Conservation (phyloP, 331 rosid species). For the Spiraea crenata region DNA sequence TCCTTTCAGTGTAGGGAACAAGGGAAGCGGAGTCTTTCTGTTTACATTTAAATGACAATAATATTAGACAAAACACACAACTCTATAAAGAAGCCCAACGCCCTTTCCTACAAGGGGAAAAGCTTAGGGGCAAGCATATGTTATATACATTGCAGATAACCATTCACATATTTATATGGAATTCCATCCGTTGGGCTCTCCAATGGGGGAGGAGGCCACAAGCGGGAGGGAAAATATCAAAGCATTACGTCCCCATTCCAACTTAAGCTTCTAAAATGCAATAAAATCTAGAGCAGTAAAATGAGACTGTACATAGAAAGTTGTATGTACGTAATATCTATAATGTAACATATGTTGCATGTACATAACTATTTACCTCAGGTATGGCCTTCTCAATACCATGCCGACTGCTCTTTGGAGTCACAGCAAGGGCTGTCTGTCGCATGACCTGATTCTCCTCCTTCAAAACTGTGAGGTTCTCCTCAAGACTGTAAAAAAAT, state of each 20-base stretch:
- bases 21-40: constrained; percentile 71
- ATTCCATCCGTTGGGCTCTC: not conserved
- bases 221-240: not conserved
- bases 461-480: constrained; percentile 61
- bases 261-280: not conserved
- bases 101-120: constrained; percentile 11
- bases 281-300: not conserved
- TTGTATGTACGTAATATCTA: not conserved
- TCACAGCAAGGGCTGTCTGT: constrained; percentile 62
- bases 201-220: not conserved
- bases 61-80: constrained; percentile 2
- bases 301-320: not conserved
- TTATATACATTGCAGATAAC: not conserved
- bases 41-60: constrained; percentile 10
- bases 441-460: constrained; percentile 86
- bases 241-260: no score
- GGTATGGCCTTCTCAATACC: constrained; percentile 56
- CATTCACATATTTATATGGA: not conserved
- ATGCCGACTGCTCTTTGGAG: constrained; percentile 73
- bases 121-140: not conserved
- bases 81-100: not conserved
- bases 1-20: constrained; percentile 50
- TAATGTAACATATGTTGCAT: not conserved
- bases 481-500: constrained; percentile 62
- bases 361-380: constrained; percentile 50